Percentiles rank a stretch among this genome's conserved stretches.
Evolutionary conservation across 1,284 basidiomycete genomes (phyloP).

Genomic region (Ceratobasidium sp.): DNA sequence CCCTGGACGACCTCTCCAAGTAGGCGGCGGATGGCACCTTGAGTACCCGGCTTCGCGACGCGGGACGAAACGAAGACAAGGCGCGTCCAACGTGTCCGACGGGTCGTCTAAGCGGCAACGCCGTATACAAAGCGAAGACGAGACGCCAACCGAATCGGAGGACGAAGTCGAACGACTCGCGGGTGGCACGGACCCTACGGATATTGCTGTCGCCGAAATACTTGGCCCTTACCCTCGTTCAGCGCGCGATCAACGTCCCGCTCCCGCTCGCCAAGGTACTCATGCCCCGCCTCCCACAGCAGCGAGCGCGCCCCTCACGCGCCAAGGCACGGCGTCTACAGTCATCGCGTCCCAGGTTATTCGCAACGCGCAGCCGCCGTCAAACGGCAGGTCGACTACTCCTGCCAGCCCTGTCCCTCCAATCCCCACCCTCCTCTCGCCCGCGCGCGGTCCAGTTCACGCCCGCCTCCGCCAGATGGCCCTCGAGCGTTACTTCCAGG

Average conservation of each 20-base stretch:
- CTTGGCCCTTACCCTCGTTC: too few relatives aligned
- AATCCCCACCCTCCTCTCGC: not conserved
- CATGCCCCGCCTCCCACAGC: not conserved
- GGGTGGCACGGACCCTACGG: too few relatives aligned
- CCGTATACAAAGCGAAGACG: not conserved
- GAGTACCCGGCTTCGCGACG: not conserved
- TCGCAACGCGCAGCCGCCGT: not conserved
- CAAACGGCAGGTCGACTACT: not conserved
- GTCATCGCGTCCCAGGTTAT: not conserved
- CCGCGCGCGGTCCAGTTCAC: not conserved
- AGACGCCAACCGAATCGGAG: not conserved
- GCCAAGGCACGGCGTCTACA: not conserved
- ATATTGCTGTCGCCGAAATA: not conserved
- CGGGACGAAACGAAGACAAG: not conserved
- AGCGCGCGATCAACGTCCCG: not conserved
- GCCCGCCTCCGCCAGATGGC: not conserved
- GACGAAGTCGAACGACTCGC: too few relatives aligned
- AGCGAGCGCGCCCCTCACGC: not conserved
- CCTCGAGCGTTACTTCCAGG: not conserved
- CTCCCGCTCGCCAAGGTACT: not conserved
- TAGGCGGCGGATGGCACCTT: conserved; percentile 31
- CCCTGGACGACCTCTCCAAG: conserved; percentile 2
- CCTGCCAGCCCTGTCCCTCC: not conserved
- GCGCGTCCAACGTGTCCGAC: not conserved
- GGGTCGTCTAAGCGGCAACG: not conserved